Evolutionary conservation across 768 basidiomycete genomes (phyloP).

Genomic region (Trametes coccinea): DNA sequence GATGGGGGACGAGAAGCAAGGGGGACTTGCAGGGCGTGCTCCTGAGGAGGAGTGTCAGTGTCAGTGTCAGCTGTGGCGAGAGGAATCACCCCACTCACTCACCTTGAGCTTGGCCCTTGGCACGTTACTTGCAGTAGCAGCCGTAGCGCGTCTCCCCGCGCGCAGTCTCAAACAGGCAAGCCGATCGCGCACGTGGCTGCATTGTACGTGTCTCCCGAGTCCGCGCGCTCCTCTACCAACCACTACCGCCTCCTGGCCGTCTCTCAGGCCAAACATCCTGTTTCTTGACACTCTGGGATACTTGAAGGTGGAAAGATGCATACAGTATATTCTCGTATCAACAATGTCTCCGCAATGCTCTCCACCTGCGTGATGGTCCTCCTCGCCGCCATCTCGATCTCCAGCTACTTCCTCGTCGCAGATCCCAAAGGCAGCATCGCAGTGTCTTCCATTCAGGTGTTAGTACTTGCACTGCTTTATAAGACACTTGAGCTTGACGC

Average conservation of each 20-base stretch:
- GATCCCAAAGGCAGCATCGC: slow-evolving; percentile 57
- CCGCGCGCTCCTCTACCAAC: not conserved
- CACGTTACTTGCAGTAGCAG: too few species aligned
- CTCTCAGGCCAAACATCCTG: not conserved
- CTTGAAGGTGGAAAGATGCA: slow-evolving; percentile 51
- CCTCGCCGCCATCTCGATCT: slow-evolving; percentile 68
- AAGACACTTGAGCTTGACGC: not conserved
- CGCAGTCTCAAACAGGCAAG: not conserved
- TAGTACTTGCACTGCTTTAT: slow-evolving; percentile 33
- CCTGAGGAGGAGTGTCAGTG: not conserved
- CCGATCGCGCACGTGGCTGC: slow-evolving; percentile 4
- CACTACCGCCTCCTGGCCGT: not conserved
- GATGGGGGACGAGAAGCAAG: slow-evolving; percentile 4
- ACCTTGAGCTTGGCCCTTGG: not conserved
- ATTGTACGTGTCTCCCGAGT: slow-evolving; percentile 11
- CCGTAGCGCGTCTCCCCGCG: too few species aligned
- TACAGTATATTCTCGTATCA: slow-evolving; percentile 65
- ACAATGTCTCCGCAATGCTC: slow-evolving; percentile 71
- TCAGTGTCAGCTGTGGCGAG: not conserved
- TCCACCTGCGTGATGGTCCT: slow-evolving; percentile 76
- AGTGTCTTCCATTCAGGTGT: slow-evolving; percentile 78
- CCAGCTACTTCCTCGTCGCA: slow-evolving; percentile 65
- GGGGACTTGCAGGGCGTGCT: not conserved
- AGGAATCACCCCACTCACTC: not conserved
- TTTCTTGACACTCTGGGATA: too few species aligned